Percentiles rank a stretch among this genome's conserved stretches.
phyloP scores from a whole-genome alignment of 805 yeast genomes.

The Starmerella scarabaei region DNA sequence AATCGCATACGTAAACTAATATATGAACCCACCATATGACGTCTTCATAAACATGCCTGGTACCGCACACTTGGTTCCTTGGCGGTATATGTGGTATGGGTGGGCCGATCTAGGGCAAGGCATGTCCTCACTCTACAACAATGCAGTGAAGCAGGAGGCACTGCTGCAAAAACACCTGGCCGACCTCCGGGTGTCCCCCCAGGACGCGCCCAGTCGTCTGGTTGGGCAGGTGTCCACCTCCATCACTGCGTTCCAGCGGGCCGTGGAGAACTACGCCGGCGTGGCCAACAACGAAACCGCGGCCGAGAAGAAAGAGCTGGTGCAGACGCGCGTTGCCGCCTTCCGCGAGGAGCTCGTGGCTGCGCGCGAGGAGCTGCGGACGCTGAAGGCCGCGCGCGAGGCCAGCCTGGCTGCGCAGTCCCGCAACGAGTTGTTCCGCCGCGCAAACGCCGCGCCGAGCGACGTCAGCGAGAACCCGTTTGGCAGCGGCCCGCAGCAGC shows the following conservation, averaged over 20 bases:
- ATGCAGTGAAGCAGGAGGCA: slow-evolving; percentile 75
- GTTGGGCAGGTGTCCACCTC: slow-evolving; percentile 72
- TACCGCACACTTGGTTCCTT: background rate
- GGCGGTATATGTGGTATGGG: background rate
- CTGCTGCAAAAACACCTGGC: slow-evolving; percentile 56
- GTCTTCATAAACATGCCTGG: too few relatives aligned
- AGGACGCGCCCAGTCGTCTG: slow-evolving; percentile 58
- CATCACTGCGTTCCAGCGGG: slow-evolving; percentile 57
- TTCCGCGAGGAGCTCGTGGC: slow-evolving; percentile 36
- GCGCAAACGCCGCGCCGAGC: slow-evolving; percentile 24
- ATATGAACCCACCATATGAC: too few relatives aligned
- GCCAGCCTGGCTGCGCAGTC: slow-evolving; percentile 35
- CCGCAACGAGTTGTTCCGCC: slow-evolving; percentile 42
- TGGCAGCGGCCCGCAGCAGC: background rate
- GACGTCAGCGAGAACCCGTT: slow-evolving; percentile 26
- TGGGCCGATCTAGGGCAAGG: background rate
- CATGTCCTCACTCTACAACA: slow-evolving; percentile 76
- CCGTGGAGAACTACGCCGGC: slow-evolving; percentile 54
- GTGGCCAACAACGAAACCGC: slow-evolving; percentile 47
- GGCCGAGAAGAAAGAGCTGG: slow-evolving; percentile 43
- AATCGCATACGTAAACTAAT: too few relatives aligned
- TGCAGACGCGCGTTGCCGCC: slow-evolving; percentile 45
- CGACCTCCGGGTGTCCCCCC: slow-evolving; percentile 43
- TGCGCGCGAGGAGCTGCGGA: slow-evolving; percentile 39
- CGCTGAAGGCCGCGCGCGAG: slow-evolving; percentile 46